phyloP scores from a whole-genome alignment of 495 filamentous ascomycete species.

The Acidomyces sp. region DNA sequence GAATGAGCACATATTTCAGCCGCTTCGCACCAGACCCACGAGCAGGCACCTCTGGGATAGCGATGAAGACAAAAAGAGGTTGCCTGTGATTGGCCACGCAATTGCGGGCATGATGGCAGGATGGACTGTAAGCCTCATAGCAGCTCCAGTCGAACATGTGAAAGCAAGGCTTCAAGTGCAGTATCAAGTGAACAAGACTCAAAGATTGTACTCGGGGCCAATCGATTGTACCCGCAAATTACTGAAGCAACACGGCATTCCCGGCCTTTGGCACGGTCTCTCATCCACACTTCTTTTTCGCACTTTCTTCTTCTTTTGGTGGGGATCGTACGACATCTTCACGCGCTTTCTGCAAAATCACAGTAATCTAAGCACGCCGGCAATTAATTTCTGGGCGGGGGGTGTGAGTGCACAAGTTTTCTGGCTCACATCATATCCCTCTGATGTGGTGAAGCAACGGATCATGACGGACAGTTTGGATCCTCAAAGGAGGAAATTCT shows the following conservation, averaged over 20 bases:
- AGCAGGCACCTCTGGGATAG: slow-evolving; percentile 8
- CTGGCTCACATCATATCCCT: slow-evolving; percentile 84
- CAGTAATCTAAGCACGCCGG: slow-evolving; percentile 61
- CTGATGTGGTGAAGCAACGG: slow-evolving; percentile 93
- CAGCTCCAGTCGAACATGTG: slow-evolving; percentile 87
- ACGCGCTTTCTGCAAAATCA: slow-evolving; percentile 49
- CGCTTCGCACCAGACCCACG: slow-evolving; percentile 10
- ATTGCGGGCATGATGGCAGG: slow-evolving; percentile 80
- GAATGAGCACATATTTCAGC: slow-evolving; percentile 62
- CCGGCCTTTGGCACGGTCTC: slow-evolving; percentile 74
- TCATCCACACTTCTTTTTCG: slow-evolving; percentile 76
- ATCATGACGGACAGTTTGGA: slow-evolving; percentile 88
- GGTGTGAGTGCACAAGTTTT: slow-evolving; percentile 85
- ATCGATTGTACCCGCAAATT: slow-evolving; percentile 70
- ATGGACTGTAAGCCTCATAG: slow-evolving; percentile 79
- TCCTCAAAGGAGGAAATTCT: slow-evolving; percentile 53
- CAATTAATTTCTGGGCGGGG: slow-evolving; percentile 94
- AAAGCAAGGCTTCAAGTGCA: slow-evolving; percentile 91
- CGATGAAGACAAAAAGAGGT: slow-evolving; percentile 26
- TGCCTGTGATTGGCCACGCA: slow-evolving; percentile 70
- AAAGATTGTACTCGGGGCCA: slow-evolving; percentile 71
- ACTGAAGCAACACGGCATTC: slow-evolving; percentile 50
- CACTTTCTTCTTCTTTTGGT: slow-evolving; percentile 95
- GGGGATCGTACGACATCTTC: slow-evolving; percentile 80
- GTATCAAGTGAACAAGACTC: slow-evolving; percentile 60